Conservation (phyloP, 2,329 filamentous ascomycete species). For the Fusarium sp. region DNA sequence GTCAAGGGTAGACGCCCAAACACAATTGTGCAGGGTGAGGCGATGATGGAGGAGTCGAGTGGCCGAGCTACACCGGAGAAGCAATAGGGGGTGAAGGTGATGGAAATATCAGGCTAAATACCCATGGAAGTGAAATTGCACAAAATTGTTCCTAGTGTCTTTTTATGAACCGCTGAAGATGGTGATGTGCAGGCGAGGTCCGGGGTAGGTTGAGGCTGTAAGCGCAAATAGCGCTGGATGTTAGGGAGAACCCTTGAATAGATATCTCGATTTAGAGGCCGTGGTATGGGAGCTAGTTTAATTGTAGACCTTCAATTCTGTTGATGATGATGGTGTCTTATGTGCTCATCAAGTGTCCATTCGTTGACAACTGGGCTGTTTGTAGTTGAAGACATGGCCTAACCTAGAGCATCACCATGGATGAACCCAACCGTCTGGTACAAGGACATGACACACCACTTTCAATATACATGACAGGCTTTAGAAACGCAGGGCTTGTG, state of each 20-base stretch:
- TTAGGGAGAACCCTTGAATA: not conserved
- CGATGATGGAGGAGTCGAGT: conserved; percentile 6
- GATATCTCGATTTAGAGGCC: not conserved
- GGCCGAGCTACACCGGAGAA: conserved; percentile 23
- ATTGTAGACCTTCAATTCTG: not conserved
- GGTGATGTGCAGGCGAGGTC: not conserved
- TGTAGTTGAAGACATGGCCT: not conserved
- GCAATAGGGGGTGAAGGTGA: not conserved
- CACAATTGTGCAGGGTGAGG: conserved; percentile 18
- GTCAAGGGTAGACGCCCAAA: conserved; percentile 28
- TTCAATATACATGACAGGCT: not conserved
- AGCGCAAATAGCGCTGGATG: not conserved
- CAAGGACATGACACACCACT: not conserved
- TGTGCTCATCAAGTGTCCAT: not conserved
- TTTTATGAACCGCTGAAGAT: not conserved
- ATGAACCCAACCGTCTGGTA: not conserved
- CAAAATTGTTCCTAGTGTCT: not conserved
- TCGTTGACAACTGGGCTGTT: not conserved
- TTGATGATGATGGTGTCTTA: not conserved
- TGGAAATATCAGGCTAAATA: not conserved
- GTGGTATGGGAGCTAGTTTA: not conserved
- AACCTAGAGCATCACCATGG: not conserved
- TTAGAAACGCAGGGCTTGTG: not conserved
- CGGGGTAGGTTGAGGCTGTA: not conserved
- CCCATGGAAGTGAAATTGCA: not conserved